Conservation (phyloP, 352 stramenopile species). For the Elongisporangium anandrum region DNA sequence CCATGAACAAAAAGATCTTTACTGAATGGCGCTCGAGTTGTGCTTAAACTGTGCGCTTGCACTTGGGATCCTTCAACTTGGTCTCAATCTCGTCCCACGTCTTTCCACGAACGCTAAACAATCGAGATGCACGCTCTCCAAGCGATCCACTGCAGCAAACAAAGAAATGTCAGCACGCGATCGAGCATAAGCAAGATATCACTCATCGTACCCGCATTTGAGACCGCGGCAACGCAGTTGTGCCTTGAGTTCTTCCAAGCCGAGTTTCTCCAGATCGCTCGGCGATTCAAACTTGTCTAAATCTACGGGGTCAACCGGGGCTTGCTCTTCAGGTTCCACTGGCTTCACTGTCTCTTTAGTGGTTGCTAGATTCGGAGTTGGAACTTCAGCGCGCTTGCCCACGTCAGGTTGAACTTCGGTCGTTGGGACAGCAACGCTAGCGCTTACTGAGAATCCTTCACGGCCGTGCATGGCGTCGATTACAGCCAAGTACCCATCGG, state of each 20-base stretch:
- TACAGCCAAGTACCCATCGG: slow-evolving; percentile 37
- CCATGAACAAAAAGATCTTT: neutral
- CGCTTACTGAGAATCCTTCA: neutral
- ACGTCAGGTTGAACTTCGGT: neutral
- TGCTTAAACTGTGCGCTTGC: slow-evolving; percentile 3
- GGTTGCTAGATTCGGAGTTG: neutral
- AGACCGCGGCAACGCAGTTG: slow-evolving; percentile 90
- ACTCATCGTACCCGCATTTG: slow-evolving; percentile 91
- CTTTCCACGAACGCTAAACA: slow-evolving; percentile 93
- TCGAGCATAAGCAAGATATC: neutral
- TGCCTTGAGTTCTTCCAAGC: slow-evolving; percentile 90
- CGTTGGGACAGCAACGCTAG: neutral
- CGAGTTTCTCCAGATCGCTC: slow-evolving; percentile 80
- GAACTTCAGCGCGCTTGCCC: neutral
- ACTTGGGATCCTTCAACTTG: slow-evolving; percentile 69
- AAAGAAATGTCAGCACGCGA: slow-evolving; percentile 1
- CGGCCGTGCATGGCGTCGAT: slow-evolving; percentile 25
- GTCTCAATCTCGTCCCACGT: slow-evolving; percentile 85
- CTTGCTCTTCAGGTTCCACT: slow-evolving; percentile 7
- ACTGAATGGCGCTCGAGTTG: no score
- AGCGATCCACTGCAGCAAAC: slow-evolving; percentile 74
- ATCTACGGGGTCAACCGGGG: slow-evolving; percentile 28
- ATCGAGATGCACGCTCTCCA: slow-evolving; percentile 82
- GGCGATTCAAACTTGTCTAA: slow-evolving; percentile 49
- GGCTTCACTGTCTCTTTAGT: neutral